A percentile compares a stretch with the other conserved stretches of the same genome.
Evolutionary conservation across 345 rosid genomes (phyloP).

Genomic region (Salix koriyanagi): DNA sequence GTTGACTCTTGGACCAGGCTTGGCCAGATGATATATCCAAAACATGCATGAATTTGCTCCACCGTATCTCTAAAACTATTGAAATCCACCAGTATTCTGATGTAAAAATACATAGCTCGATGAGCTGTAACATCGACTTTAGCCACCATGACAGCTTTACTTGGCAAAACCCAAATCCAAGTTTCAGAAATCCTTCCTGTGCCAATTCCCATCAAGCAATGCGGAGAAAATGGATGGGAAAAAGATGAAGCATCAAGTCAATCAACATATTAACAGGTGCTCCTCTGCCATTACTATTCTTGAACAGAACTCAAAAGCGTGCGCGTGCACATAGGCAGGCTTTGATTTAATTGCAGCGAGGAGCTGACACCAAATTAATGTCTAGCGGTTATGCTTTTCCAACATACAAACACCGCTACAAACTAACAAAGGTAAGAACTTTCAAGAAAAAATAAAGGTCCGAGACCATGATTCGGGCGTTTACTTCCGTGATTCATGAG

Average conservation of each 20-base stretch:
- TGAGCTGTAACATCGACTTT: background rate
- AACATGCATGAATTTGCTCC: background rate
- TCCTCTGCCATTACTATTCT: background rate
- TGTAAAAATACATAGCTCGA: background rate
- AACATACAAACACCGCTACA: background rate
- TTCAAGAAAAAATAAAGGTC: slow-evolving; percentile 1
- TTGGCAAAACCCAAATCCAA: background rate
- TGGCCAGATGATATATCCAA: background rate
- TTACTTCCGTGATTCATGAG: slow-evolving; percentile 4
- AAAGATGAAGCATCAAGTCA: background rate
- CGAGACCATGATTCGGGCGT: background rate
- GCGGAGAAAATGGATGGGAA: background rate
- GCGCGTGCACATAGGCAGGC: background rate
- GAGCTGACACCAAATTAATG: background rate
- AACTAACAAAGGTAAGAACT: background rate
- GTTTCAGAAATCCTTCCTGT: background rate
- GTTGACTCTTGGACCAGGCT: background rate
- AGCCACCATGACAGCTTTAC: background rate
- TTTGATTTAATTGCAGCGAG: background rate
- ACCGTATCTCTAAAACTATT: background rate
- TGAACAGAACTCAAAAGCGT: background rate
- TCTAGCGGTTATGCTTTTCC: background rate
- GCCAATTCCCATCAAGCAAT: background rate
- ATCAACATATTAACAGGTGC: background rate
- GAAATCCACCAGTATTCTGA: background rate